Evolutionary conservation across 257 asterid genomes (phyloP), one percentile per base, ranked within the genome.

Genomic region (Cinchona pubescens): DNA sequence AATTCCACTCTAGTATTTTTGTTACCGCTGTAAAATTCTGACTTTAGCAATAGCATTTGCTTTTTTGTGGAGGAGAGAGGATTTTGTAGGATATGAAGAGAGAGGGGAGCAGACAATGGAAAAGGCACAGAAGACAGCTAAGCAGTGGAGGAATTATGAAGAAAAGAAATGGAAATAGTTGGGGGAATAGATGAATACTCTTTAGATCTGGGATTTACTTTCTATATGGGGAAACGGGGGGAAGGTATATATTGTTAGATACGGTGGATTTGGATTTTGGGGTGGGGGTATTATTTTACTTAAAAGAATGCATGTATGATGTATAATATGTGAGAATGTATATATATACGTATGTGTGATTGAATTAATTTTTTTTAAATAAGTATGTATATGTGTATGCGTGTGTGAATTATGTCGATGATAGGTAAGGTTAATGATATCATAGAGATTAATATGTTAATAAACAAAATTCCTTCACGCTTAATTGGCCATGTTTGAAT

Each of bases 111-210:
- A 72, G 58, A 18, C 51, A 29, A 13, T 27, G 38, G 38, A 43
- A 62, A 13, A 62, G 43, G 7, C 43, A 2, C 27, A 71, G 78
- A 76, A 71, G 78, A 75, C 78, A 46, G 51, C 66, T 66, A 70
- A 77, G 60, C 66, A 60, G 61, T 5, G 49, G 25, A 8, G 30
- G 58, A 45, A 46, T 68, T 43, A 27, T 29, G 18, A 42, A 42
- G 72, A 42, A 37, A 67, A 8, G n/a, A 12, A 67, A 42, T 19
- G 34, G 51, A 4, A 23, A 11, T 13, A 35, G 18, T 25, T 32
- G 72, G 11, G 37, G 35, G 37, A 2, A 8, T 29, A 29, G n/a
- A n/a, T n/a, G n/a, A n/a, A n/a, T n/a, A n/a, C n/a, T n/a, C 23
- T 14, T 61, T 4, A 15, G 66, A 61, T 25, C 43, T 43, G n/a